These are phyloP conservation scores for Dorcoceras hygrometricum DNA, from an alignment of 257 asterid genomes.

Conservation along the genomic window DNA sequence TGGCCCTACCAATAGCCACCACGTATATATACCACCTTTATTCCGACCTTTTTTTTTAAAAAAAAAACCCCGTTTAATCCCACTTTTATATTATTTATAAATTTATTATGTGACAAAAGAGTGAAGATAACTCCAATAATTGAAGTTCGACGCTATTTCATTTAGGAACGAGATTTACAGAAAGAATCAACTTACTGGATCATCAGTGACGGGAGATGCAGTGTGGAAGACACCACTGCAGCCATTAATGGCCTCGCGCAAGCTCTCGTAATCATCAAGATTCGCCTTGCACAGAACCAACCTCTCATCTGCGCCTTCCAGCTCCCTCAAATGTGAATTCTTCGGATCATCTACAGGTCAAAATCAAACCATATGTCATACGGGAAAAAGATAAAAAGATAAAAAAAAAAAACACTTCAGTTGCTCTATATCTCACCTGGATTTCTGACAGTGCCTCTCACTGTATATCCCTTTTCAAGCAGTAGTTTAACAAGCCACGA, in stretches of 20 bases:
- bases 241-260: slow-evolving; percentile 72
- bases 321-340: slow-evolving; percentile 68
- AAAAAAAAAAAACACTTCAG: no score
- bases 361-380: not conserved
- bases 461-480: slow-evolving; percentile 83
- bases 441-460: slow-evolving; percentile 87
- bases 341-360: slow-evolving; percentile 63
- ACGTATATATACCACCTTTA: no score
- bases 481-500: slow-evolving; percentile 93
- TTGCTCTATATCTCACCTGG: slow-evolving; percentile 46
- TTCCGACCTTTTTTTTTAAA: no score
- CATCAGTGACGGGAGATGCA: slow-evolving; percentile 92
- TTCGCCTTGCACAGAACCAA: slow-evolving; percentile 68
- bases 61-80: no score
- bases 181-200: slow-evolving; percentile 83
- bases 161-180: no score
- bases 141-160: no score
- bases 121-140: not conserved
- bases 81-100: no score
- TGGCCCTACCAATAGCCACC: not conserved
- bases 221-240: slow-evolving; percentile 98
- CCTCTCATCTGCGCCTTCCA: slow-evolving; percentile 89
- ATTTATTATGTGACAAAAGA: not conserved
- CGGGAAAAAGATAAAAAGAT: not conserved
- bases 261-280: slow-evolving; percentile 70